phyloP scores from a whole-genome alignment of 1,139 yeast genomes.

The Debaryomyces nepalensis region DNA sequence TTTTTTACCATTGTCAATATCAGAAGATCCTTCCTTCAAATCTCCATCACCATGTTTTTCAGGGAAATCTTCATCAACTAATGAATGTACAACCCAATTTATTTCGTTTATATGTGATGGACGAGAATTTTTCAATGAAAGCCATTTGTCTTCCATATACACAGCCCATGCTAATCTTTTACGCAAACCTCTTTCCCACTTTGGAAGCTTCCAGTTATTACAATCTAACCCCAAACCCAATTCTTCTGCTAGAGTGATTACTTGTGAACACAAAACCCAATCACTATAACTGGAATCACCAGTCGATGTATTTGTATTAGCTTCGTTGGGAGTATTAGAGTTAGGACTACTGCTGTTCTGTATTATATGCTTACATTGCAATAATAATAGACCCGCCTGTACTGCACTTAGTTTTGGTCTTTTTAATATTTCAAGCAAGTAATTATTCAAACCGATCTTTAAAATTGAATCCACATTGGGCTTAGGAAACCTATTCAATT shows the following conservation, averaged over 20 bases:
- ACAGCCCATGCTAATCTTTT: slow-evolving; percentile 93
- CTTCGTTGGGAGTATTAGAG: slow-evolving; percentile 10
- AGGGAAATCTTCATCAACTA: slow-evolving; percentile 76
- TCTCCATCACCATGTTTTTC: slow-evolving; percentile 65
- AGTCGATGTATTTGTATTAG: slow-evolving; percentile 13
- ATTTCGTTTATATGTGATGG: slow-evolving; percentile 74
- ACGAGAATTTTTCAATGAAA: slow-evolving; percentile 73
- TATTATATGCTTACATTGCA: slow-evolving; percentile 63
- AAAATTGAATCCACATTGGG: slow-evolving; percentile 60
- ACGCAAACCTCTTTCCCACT: slow-evolving; percentile 89
- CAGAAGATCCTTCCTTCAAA: slow-evolving; percentile 63
- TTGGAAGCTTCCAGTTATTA: slow-evolving; percentile 84
- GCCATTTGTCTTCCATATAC: slow-evolving; percentile 88
- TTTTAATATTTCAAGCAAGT: slow-evolving; percentile 68
- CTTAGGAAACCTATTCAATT: slow-evolving; percentile 62
- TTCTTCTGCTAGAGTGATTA: slow-evolving; percentile 84
- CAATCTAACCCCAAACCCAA: slow-evolving; percentile 86
- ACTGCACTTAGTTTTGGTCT: slow-evolving; percentile 81
- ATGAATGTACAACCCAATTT: slow-evolving; percentile 70
- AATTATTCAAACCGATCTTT: slow-evolving; percentile 58
- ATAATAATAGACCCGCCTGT: slow-evolving; percentile 71
- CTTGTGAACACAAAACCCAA: slow-evolving; percentile 87
- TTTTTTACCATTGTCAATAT: slow-evolving; percentile 72
- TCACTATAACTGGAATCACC: slow-evolving; percentile 62
- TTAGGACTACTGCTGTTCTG: slow-evolving; percentile 13